Base-by-base conservation (phyloP, 805 yeast species). In the Cyberlindnera mycetangii region DNA sequence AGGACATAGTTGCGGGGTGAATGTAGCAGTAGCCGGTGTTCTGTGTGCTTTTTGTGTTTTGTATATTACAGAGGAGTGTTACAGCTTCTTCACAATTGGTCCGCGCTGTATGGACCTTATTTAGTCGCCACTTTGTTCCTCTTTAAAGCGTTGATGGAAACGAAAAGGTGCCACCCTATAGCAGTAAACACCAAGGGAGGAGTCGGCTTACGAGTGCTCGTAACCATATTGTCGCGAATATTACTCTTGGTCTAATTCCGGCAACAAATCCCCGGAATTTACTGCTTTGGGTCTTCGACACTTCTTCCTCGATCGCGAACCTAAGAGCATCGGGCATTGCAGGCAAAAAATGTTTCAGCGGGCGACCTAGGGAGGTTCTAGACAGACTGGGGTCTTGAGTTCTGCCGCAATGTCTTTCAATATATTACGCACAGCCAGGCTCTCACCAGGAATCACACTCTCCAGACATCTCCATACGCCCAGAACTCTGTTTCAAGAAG, bases 1-100 rank as follows among this genome's bases (percentile, higher is more conserved):
- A 22, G 1, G 56, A 50, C 59, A 57, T 55, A 22, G 12, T n/a
- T n/a, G n/a, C n/a, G n/a, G 28, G 12, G 28, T 5, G 28, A 7
- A 8, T 22, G 25, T 22, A 7, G 28, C 14, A 5, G 7, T n/a
- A 11, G 28, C 14, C 28, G 7, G 28, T 22, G 10, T 7, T 7
- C 10, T 22, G 25, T 22, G 28, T 25, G 28, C 28, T n/a, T 25
- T 22, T 10, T 5, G 28, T 10, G 28, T 25, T 25, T 7, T 25
- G 12, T 25, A 10, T 25, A n/a, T 12, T 10, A 4, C 5, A 7
- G 5, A 5, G 14, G 12, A 4, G 28, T 25, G 28, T 10, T 10
- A 5, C 12, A n/a, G 7, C 5, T 10, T 25, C 14, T n/a, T 25
- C 14, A 11, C 12, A 10, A n/a, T 10, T 25, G 28, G 14, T 11